A percentile compares a stretch with the other conserved stretches of the same genome.
phyloP scores from a whole-genome alignment of 2,329 filamentous ascomycete species.

The Albifimbria verrucaria region DNA sequence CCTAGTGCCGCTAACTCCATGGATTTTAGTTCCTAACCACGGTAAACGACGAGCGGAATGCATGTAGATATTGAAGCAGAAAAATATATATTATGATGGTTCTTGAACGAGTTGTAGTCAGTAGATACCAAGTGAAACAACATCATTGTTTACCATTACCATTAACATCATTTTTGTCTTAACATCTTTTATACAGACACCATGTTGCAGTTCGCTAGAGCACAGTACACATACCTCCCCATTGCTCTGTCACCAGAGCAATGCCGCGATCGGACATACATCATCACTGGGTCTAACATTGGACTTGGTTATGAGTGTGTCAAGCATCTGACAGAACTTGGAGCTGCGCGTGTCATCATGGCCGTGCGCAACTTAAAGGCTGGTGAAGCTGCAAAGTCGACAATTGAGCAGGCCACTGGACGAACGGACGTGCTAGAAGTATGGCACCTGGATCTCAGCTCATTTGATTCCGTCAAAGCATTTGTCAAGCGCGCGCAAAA shows the following conservation, averaged over 20 bases:
- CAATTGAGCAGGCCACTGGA: background rate
- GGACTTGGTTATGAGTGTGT: slow-evolving; percentile 32
- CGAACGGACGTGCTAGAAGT: slow-evolving; percentile 26
- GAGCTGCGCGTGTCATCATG: slow-evolving; percentile 28
- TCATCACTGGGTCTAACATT: slow-evolving; percentile 31
- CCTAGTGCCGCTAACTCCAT: too few relatives aligned
- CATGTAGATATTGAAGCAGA: too few relatives aligned
- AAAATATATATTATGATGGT: too few relatives aligned
- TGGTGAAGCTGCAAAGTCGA: background rate
- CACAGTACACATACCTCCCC: background rate
- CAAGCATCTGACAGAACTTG: slow-evolving; percentile 25
- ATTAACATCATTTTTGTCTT: too few relatives aligned
- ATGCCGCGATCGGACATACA: slow-evolving; percentile 11
- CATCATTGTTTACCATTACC: too few relatives aligned
- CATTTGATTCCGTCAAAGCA: slow-evolving; percentile 3
- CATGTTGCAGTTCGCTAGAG: too few relatives aligned
- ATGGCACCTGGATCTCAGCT: slow-evolving; percentile 35
- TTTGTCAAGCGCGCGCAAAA: background rate
- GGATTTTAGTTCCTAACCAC: too few relatives aligned
- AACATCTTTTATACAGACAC: too few relatives aligned
- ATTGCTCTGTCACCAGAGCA: background rate
- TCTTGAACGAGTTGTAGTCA: too few relatives aligned
- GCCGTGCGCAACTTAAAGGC: slow-evolving; percentile 18
- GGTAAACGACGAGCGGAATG: too few relatives aligned
- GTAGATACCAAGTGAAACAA: too few relatives aligned